phyloP scores from a whole-genome alignment of 1,284 basidiomycete genomes.

The Cutaneotrichosporon cyanovorans region DNA sequence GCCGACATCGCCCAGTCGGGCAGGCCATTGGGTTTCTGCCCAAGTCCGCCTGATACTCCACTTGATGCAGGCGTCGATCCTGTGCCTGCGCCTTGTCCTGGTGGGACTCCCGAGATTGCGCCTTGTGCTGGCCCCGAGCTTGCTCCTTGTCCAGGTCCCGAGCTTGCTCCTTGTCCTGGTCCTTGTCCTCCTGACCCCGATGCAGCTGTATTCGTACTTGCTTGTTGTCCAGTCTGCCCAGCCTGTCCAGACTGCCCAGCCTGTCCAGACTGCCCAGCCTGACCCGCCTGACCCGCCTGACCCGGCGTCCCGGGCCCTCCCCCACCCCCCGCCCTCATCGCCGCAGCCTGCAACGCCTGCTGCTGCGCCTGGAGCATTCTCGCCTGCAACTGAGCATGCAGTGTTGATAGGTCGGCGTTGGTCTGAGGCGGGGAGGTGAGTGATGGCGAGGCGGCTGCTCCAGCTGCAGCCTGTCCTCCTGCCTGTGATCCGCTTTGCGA shows the following conservation, averaged over 20 bases:
- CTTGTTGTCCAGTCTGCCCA: not conserved
- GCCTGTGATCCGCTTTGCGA: not conserved
- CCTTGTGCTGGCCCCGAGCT: too few relatives aligned
- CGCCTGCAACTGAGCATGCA: conserved; percentile 18
- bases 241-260: conserved; percentile 3
- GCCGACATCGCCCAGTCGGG: conserved; percentile 14
- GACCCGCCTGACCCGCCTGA: not conserved
- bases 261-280: not conserved
- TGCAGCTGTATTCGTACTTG: not conserved
- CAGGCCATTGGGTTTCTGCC: conserved; percentile 2
- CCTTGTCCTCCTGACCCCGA: too few relatives aligned
- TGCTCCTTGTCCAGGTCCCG: too few relatives aligned
- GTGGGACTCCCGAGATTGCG: too few relatives aligned
- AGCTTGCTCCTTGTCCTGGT: too few relatives aligned
- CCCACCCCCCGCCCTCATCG: not conserved
- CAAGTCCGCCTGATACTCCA: too few relatives aligned
- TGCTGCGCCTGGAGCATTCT: conserved; percentile 20
- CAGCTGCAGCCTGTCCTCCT: not conserved
- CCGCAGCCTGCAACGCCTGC: not conserved
- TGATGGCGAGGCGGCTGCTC: not conserved
- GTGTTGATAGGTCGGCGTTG: conserved; percentile 8
- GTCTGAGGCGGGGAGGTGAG: not conserved
- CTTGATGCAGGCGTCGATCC: too few relatives aligned
- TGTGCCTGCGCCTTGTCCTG: too few relatives aligned
- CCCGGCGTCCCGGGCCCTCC: not conserved